phyloP scores from a whole-genome alignment of 2,329 filamentous ascomycete genomes.

The Venturia oleaginea region DNA sequence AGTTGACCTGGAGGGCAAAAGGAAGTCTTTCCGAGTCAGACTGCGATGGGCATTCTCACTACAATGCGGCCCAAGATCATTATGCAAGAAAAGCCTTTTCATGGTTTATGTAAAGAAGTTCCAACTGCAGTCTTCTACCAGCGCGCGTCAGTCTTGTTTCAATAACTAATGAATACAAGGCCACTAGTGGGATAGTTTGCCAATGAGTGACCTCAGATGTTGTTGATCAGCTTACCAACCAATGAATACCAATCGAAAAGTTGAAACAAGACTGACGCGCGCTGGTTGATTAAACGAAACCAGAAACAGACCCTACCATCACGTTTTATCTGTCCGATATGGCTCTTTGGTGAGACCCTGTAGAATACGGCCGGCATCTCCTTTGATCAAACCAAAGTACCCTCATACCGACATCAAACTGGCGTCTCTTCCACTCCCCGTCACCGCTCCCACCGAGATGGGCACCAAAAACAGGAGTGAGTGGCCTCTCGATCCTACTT shows the following conservation, averaged over 20 bases:
- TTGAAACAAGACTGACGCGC: too few relatives aligned
- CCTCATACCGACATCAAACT: conserved; percentile 8
- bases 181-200: too few relatives aligned
- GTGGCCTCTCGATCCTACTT: neutral
- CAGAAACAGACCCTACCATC: neutral
- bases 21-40: too few relatives aligned
- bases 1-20: too few relatives aligned
- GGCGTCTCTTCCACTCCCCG: conserved; percentile 11
- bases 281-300: neutral
- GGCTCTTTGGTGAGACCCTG: neutral
- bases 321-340: neutral
- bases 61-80: neutral
- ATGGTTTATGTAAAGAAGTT: too few relatives aligned
- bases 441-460: conserved; percentile 11
- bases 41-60: too few relatives aligned
- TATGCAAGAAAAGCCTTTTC: neutral
- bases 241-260: too few relatives aligned
- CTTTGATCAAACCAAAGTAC: neutral
- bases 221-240: too few relatives aligned
- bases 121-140: neutral
- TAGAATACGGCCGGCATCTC: neutral
- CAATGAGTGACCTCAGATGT: too few relatives aligned
- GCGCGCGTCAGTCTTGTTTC: too few relatives aligned
- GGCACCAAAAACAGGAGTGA: conserved; percentile 5
- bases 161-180: too few relatives aligned